Evolutionary conservation across 2,329 filamentous ascomycete species (phyloP).

Genomic region (Aspergillus latus): DNA sequence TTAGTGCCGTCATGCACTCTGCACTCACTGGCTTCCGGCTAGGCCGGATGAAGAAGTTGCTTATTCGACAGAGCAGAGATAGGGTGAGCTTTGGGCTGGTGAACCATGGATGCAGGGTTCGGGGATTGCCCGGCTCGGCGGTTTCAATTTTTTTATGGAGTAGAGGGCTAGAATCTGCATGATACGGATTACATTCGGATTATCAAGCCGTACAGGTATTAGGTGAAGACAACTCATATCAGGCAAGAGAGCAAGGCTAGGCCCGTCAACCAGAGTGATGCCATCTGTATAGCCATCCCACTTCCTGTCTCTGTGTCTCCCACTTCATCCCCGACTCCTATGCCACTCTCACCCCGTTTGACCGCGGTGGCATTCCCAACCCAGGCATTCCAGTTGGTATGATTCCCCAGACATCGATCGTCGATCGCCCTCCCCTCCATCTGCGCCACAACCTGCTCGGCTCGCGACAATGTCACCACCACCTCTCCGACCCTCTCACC

Average conservation of each 20-base stretch:
- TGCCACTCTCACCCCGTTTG: not conserved
- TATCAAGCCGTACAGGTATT: too few relatives aligned
- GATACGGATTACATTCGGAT: too few relatives aligned
- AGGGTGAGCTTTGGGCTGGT: too few relatives aligned
- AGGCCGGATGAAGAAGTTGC: too few relatives aligned
- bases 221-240: not conserved
- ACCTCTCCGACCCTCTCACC: slow-evolving; percentile 26
- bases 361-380: slow-evolving; percentile 29
- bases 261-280: not conserved
- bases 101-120: too few relatives aligned
- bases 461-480: slow-evolving; percentile 27
- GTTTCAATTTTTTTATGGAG: too few relatives aligned
- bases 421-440: slow-evolving; percentile 28
- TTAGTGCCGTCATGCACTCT: not conserved
- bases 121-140: too few relatives aligned
- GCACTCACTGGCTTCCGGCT: not conserved
- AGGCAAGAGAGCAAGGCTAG: not conserved
- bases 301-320: too few relatives aligned
- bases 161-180: too few relatives aligned
- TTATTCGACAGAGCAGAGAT: too few relatives aligned
- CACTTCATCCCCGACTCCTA: not conserved
- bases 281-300: not conserved
- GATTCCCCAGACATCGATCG: slow-evolving; percentile 21
- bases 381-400: slow-evolving; percentile 41
- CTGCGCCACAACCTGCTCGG: slow-evolving; percentile 20